Evolutionary conservation across 306 rosid species (phyloP).

Genomic region (Glycine tomentella): DNA sequence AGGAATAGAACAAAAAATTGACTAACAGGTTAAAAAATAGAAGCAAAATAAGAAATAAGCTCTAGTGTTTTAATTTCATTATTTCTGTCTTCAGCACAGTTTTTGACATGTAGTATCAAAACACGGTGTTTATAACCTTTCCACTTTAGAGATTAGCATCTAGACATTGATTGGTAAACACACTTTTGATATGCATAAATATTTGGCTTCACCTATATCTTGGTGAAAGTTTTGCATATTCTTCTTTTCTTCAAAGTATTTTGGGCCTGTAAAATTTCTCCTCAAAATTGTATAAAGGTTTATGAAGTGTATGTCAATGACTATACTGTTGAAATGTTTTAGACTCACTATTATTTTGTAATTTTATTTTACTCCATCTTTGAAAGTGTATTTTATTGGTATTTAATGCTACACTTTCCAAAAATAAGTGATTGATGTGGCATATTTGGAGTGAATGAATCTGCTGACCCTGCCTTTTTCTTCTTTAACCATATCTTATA

Average conservation of each 20-base stretch:
- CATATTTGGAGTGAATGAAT: slow-evolving; percentile 12
- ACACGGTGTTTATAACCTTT: background rate
- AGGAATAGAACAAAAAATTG: background rate
- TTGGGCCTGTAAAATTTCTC: background rate
- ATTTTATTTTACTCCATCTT: background rate
- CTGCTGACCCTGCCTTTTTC: background rate
- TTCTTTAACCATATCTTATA: background rate
- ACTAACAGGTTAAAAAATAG: background rate
- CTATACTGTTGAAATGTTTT: background rate
- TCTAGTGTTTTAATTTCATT: background rate
- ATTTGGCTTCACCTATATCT: too few relatives aligned
- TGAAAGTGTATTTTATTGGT: background rate
- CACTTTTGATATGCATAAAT: too few relatives aligned
- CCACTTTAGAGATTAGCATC: too few relatives aligned
- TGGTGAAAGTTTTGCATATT: background rate
- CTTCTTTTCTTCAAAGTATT: background rate
- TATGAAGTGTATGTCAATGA: background rate
- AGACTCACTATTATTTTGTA: slow-evolving; percentile 6
- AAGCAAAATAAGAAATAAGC: background rate
- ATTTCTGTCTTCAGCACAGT: background rate
- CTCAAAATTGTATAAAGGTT: slow-evolving; percentile 16
- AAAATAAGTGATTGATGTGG: background rate
- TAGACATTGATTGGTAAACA: too few relatives aligned
- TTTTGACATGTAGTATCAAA: background rate
- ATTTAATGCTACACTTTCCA: slow-evolving; percentile 5